These are phyloP conservation scores for Lodderomyces theae DNA, from an alignment of 1,139 yeast species.

Conservation along the genomic window DNA sequence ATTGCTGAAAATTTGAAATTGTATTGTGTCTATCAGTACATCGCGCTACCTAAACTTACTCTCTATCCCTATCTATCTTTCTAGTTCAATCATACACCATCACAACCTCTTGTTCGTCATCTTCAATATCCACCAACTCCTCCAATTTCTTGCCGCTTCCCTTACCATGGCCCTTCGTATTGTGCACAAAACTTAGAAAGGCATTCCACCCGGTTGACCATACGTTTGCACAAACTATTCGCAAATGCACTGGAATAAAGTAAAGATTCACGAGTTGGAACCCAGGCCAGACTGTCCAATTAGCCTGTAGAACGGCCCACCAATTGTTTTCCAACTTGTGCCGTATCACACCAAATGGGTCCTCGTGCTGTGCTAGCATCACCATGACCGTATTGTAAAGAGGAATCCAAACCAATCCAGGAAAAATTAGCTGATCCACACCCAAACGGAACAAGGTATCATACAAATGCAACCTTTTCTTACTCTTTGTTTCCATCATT, in stretches of 20 bases:
- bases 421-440: slow-evolving; percentile 37
- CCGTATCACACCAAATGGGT: slow-evolving; percentile 33
- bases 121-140: slow-evolving; percentile 41
- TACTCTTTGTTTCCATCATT: slow-evolving; percentile 13
- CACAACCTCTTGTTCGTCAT: slow-evolving; percentile 27
- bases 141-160: slow-evolving; percentile 37
- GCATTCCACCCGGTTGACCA: slow-evolving; percentile 49
- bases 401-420: slow-evolving; percentile 44
- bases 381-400: slow-evolving; percentile 44
- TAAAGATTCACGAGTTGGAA: slow-evolving; percentile 40
- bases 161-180: slow-evolving; percentile 45
- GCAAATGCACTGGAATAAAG: slow-evolving; percentile 40
- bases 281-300: slow-evolving; percentile 47
- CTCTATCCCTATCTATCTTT: no score
- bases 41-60: neutral
- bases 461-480: slow-evolving; percentile 21
- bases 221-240: slow-evolving; percentile 38
- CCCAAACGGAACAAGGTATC: slow-evolving; percentile 38
- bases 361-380: slow-evolving; percentile 34
- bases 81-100: slow-evolving; percentile 29
- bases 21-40: no score
- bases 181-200: slow-evolving; percentile 43
- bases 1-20: neutral
- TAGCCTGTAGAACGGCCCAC: slow-evolving; percentile 43
- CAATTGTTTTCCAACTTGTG: slow-evolving; percentile 39